Evolutionary conservation across 345 rosid genomes (phyloP), one percentile per base, ranked within the genome.

Genomic region (Salix arbutifolia): DNA sequence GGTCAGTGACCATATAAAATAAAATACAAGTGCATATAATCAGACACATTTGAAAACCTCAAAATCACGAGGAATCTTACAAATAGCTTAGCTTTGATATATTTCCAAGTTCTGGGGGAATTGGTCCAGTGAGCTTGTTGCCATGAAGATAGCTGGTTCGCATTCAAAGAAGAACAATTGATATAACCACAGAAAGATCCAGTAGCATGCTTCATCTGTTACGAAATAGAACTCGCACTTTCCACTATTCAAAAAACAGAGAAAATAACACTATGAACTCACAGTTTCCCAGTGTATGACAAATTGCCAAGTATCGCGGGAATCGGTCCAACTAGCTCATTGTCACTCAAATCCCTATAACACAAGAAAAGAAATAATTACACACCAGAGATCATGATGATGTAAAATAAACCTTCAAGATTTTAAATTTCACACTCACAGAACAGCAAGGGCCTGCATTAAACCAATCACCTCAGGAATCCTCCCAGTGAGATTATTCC

Each of bases 81-180:
- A 96, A 80, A 75, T 96, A 96, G 84, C 99, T 96, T 72, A 96
- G 95, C 44, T 82, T 92, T 33, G 99, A 91, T 97, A 96, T 96
- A 69, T 96, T 92, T 61, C 99, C 99, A 61, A 96, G 94, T 84
- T 96, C 99, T 5, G 99, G 85, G n/a, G 99, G 99, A 72, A 96
- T 88, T 48, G 87, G 83, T 50, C 98, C 98, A 42, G 89, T 91
- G 13, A 96, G 93, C 78, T 86, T 92, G 81, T 96, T 96, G 21
- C 98, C 97, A 82, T 96, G 97, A 38, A 96, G 97, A 72, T 96
- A 94, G 79, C 99, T 96, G 76, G 1, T 4, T 13, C 74, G 61
- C 66, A 3, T n/a, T 10, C 40, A 84, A 66, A 67, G 30, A 30
- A 50, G 17, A 68, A 10, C 4, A 50, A 42, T 3, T 18, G 5